phyloP scores from a whole-genome alignment of 2,329 filamentous ascomycete genomes.

The Phialophora expanda region DNA sequence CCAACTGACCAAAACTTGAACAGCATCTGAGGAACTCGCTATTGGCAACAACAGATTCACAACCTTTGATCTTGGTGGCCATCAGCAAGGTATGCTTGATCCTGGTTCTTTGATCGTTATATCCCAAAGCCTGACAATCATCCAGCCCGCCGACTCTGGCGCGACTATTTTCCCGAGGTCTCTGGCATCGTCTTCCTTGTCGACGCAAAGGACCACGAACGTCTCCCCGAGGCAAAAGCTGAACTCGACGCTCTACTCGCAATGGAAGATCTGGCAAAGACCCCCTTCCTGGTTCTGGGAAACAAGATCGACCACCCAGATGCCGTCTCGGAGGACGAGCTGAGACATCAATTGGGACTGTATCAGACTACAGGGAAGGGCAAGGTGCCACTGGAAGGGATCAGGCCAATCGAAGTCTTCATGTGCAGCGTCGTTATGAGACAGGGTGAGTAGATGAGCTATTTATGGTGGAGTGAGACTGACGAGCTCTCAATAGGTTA shows the following conservation, averaged over 20 bases:
- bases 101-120: neutral
- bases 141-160: constrained; percentile 87
- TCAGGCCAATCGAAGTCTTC: constrained; percentile 94
- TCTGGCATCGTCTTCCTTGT: constrained; percentile 97
- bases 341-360: constrained; percentile 86
- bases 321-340: constrained; percentile 92
- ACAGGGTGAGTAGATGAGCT: constrained; percentile 68
- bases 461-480: constrained; percentile 11
- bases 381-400: constrained; percentile 89
- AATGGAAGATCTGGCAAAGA: constrained; percentile 96
- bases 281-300: constrained; percentile 92
- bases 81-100: constrained; percentile 74
- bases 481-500: constrained; percentile 63
- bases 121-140: neutral
- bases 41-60: constrained; percentile 95
- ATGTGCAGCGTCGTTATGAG: constrained; percentile 99
- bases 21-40: constrained; percentile 87
- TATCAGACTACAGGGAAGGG: constrained; percentile 98
- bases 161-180: constrained; percentile 96
- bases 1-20: constrained; percentile 12
- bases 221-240: constrained; percentile 90
- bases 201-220: constrained; percentile 95
- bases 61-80: constrained; percentile 90
- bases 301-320: constrained; percentile 99
- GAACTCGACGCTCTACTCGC: constrained; percentile 93